Base-by-base conservation (phyloP, 2,329 filamentous ascomycete species). In the Colletotrichum sp. region DNA sequence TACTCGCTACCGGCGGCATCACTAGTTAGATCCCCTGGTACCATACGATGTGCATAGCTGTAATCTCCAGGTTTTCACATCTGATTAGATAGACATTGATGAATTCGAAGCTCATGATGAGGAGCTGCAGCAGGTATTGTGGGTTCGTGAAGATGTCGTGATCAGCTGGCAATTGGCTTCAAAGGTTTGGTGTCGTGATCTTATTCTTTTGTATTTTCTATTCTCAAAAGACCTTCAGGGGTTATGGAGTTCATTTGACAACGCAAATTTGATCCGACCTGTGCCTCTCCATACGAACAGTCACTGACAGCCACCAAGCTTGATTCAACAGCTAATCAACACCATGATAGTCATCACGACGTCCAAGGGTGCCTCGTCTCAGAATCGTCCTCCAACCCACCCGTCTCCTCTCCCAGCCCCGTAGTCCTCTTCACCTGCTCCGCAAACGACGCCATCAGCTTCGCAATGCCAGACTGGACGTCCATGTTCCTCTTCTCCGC, bases 401-500 rank as follows among this genome's bases (percentile, higher is more conserved):
- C n/a, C 6, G 29, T 39, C 22, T 76, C 70, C 27, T 69, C 29
- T 13, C 11, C 49, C 44, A 76, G n/a, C 11, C 70, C 73, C 11
- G 73, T 61, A 6, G 39, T 65, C 49, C 70, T 68, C 34, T 73
- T 76, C 22, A 76, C n/a, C 19, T 76, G 57, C n/a, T 76, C 73
- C n/a, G 70, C 73, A 27, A 75, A 75, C 19, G 68, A 65, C 12
- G 68, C 69, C 36, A 78, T 71, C 49, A 78, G 64, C 44, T 77
- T 77, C 59, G 75, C 52, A 7, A 78, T 70, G 52, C 77, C 69
- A 15, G 77, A 44, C 30, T 77, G 67, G 8, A 78, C 55, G 22
- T 78, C 75, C 25, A 77, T 57, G 13, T 72, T 75, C 32, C 77
- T 67, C 34, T 63, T 63, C 65, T 69, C 59, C 13, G 77, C 77